These are phyloP conservation scores for Cytospora mali DNA, from an alignment of 2,329 filamentous ascomycete species.

Conservation along the genomic window DNA sequence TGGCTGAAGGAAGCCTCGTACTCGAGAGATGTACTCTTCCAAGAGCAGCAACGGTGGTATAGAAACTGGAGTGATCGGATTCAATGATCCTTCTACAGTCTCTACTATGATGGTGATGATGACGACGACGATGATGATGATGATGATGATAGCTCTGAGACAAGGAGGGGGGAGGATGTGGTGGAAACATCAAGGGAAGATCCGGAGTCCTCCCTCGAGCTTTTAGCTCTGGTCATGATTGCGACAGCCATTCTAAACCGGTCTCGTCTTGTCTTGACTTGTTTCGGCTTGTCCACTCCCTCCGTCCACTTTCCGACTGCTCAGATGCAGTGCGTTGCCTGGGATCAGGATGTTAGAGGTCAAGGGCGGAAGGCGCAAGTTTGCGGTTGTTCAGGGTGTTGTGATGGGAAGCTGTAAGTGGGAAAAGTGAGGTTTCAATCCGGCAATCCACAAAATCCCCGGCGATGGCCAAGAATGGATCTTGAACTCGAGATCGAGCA, in stretches of 20 bases:
- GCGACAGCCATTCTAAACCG: neutral
- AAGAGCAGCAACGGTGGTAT: neutral
- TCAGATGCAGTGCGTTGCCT: neutral
- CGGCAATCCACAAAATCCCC: constrained; percentile 3
- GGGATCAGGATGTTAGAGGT: too few species aligned
- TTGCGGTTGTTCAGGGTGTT: neutral
- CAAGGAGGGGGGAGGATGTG: neutral
- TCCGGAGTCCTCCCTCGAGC: neutral
- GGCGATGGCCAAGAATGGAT: constrained; percentile 14
- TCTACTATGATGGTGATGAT: neutral
- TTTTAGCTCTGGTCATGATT: neutral
- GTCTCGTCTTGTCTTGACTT: neutral
- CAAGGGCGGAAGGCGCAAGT: too few species aligned
- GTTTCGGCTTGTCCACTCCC: neutral
- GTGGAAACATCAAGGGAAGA: neutral
- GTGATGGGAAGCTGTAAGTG: neutral
- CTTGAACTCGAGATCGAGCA: constrained; percentile 10
- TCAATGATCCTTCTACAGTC: neutral
- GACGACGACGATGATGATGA: too few species aligned
- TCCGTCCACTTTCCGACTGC: neutral
- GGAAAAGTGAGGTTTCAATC: neutral
- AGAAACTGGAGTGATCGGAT: neutral
- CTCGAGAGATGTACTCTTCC: too few species aligned
- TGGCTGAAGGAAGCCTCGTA: too few species aligned
- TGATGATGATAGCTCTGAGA: neutral